Evolutionary conservation across 2,329 filamentous ascomycete species (phyloP).

Genomic region (Ramularia collo-cygni): DNA sequence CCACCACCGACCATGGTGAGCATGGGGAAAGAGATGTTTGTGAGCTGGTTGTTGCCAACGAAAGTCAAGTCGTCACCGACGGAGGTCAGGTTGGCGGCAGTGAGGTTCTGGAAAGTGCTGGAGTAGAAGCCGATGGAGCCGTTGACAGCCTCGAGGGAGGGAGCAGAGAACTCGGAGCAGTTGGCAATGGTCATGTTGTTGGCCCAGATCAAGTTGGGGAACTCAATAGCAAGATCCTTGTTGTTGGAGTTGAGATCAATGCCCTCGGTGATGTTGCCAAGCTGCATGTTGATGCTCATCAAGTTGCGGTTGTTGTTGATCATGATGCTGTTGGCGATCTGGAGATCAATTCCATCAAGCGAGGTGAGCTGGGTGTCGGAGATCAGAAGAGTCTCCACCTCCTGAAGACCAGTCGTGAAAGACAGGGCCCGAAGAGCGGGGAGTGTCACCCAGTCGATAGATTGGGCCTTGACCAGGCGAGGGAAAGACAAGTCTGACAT

Average conservation of each 20-base stretch:
- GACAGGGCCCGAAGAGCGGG: conserved; percentile 53
- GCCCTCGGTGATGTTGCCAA: conserved; percentile 65
- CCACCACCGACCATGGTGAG: conserved; percentile 68
- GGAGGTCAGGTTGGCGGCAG: conserved; percentile 63
- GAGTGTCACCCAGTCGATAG: conserved; percentile 66
- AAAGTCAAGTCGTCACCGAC: conserved; percentile 55
- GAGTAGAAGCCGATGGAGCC: conserved; percentile 78
- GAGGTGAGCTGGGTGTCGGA: conserved; percentile 77
- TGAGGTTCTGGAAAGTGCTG: conserved; percentile 60
- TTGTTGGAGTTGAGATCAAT: conserved; percentile 78
- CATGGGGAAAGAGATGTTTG: conserved; percentile 68
- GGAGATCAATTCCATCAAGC: conserved; percentile 74
- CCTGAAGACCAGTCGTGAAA: conserved; percentile 59
- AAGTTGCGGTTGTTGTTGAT: conserved; percentile 89
- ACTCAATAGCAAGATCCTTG: conserved; percentile 59
- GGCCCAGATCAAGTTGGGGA: conserved; percentile 73
- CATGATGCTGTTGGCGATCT: conserved; percentile 63
- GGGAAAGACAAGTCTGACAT: conserved; percentile 63
- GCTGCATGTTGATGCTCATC: conserved; percentile 65
- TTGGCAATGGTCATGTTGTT: conserved; percentile 78
- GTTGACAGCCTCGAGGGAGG: conserved; percentile 65
- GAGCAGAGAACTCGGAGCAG: conserved; percentile 65
- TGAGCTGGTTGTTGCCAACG: conserved; percentile 49
- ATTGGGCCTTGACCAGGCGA: conserved; percentile 56
- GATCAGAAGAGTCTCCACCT: conserved; percentile 64